Evolutionary conservation across 192 early-diverging fungal species (phyloP).

Genomic region (Gaertneriomyces sp.): DNA sequence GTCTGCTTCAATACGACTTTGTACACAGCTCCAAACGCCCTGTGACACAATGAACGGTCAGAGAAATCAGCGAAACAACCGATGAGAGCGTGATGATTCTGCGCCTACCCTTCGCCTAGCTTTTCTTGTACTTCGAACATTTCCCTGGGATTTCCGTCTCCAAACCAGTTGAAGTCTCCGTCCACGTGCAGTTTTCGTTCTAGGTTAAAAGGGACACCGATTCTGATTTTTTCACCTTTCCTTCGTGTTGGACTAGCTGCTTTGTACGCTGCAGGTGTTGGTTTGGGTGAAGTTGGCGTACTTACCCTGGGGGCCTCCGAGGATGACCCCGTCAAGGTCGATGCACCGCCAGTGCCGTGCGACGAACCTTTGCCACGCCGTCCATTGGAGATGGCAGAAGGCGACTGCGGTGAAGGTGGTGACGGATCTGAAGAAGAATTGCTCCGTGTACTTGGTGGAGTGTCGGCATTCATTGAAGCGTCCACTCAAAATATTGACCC

Average conservation of each 20-base stretch:
- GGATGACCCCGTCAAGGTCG: too few species aligned
- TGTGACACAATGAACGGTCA: background rate
- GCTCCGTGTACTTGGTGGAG: too few species aligned
- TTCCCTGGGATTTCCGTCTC: conserved; percentile 31
- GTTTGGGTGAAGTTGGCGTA: background rate
- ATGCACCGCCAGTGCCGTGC: too few species aligned
- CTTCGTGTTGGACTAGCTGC: background rate
- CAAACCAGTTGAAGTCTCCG: conserved; percentile 30
- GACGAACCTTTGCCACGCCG: too few species aligned
- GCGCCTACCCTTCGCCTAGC: conserved; percentile 40
- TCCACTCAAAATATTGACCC: too few species aligned
- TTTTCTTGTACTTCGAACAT: conserved; percentile 41
- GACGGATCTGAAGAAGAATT: too few species aligned
- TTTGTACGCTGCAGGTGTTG: background rate
- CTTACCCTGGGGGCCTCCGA: too few species aligned
- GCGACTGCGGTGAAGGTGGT: too few species aligned
- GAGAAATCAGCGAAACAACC: conserved; percentile 1
- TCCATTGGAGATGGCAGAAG: too few species aligned
- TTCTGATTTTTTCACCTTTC: background rate
- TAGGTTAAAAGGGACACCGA: conserved; percentile 24
- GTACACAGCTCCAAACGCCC: conserved; percentile 42
- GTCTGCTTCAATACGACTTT: conserved; percentile 39
- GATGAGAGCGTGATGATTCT: background rate
- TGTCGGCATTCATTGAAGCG: too few species aligned
- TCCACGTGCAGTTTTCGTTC: conserved; percentile 30